Evolutionary conservation across 768 basidiomycete species (phyloP).

Genomic region (Mycena polygramma): DNA sequence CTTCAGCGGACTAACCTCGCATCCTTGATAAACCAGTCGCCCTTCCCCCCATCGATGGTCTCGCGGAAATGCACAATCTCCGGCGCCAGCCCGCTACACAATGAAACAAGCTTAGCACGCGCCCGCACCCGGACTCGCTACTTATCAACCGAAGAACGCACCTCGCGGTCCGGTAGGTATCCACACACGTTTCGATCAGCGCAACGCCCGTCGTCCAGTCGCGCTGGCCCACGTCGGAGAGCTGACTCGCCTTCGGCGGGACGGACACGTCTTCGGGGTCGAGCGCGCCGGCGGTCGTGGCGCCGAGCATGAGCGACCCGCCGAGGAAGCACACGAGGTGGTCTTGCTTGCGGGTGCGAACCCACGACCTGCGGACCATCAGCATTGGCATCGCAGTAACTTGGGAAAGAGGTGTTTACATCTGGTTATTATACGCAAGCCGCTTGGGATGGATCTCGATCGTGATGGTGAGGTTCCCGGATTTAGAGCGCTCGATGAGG

Average conservation of each 20-base stretch:
- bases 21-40: conserved; percentile 95
- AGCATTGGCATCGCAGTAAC: neutral
- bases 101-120: no score
- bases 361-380: conserved; percentile 67
- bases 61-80: conserved; percentile 90
- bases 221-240: conserved; percentile 70
- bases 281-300: conserved; percentile 73
- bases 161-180: conserved; percentile 89
- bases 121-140: no score
- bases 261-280: conserved; percentile 67
- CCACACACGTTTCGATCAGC: conserved; percentile 90
- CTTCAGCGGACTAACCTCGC: no score
- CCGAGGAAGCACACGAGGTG: conserved; percentile 96
- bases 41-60: conserved; percentile 59
- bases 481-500: conserved; percentile 73
- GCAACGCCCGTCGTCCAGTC: conserved; percentile 89
- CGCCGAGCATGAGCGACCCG: conserved; percentile 92
- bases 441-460: conserved; percentile 81
- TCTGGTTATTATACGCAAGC: conserved; percentile 46
- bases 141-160: conserved; percentile 62
- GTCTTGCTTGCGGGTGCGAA: conserved; percentile 88
- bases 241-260: conserved; percentile 71
- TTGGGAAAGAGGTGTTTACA: conserved; percentile 43
- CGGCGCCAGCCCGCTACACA: conserved; percentile 83
- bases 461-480: conserved; percentile 77